phyloP scores from a whole-genome alignment of 805 yeast species.

The Diddensiella caesifluorescens region DNA sequence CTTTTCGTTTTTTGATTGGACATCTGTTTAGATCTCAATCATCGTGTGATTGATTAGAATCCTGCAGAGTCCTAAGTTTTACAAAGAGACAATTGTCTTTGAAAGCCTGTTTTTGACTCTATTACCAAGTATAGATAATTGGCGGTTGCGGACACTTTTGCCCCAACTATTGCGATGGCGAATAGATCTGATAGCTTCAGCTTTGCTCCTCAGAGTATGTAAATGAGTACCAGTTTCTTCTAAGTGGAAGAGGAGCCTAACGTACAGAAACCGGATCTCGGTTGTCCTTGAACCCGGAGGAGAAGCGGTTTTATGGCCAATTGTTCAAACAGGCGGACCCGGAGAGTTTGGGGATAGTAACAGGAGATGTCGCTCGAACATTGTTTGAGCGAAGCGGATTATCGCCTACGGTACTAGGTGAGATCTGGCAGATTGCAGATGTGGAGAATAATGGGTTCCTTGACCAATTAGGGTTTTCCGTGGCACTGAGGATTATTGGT shows the following conservation, averaged over 20 bases:
- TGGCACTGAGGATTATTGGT: conserved; percentile 85
- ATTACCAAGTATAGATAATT: too few relatives aligned
- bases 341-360: conserved; percentile 70
- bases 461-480: conserved; percentile 71
- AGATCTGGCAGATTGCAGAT: conserved; percentile 94
- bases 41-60: too few relatives aligned
- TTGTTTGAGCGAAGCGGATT: conserved; percentile 82
- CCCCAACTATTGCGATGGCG: too few relatives aligned
- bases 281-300: conserved; percentile 59
- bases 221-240: not conserved
- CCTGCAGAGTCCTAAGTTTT: too few relatives aligned
- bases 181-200: too few relatives aligned
- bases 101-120: too few relatives aligned
- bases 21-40: too few relatives aligned
- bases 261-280: too few relatives aligned
- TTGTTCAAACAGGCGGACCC: conserved; percentile 76
- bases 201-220: conserved; percentile 6
- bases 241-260: too few relatives aligned
- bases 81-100: too few relatives aligned
- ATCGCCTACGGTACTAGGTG: conserved; percentile 71
- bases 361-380: conserved; percentile 82
- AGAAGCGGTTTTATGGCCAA: conserved; percentile 64
- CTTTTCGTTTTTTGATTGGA: too few relatives aligned
- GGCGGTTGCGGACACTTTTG: too few relatives aligned
- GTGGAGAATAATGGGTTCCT: conserved; percentile 79